phyloP scores from a whole-genome alignment of 306 rosid genomes.

The Dalbergia oliveri region DNA sequence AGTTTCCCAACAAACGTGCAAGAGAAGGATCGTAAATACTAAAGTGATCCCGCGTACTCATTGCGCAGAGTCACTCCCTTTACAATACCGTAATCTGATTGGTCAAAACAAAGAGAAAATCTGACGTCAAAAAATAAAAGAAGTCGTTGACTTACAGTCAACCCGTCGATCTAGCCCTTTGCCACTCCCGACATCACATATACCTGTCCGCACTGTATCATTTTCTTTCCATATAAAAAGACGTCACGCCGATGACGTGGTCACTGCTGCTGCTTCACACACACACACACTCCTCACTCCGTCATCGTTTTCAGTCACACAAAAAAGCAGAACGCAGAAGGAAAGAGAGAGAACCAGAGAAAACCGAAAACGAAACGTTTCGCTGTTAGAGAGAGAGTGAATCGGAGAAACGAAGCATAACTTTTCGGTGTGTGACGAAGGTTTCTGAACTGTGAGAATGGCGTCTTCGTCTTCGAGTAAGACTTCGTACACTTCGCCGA shows the following conservation, averaged over 20 bases:
- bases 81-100: not conserved
- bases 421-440: not conserved
- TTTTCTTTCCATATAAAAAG: not conserved
- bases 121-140: too few species aligned
- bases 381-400: too few species aligned
- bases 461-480: constrained; percentile 52
- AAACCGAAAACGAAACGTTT: too few species aligned
- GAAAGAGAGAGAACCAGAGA: not conserved
- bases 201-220: constrained; percentile 26
- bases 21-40: constrained; percentile 10
- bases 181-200: constrained; percentile 13
- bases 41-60: constrained; percentile 23
- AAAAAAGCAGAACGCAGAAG: not conserved
- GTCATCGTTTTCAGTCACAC: not conserved
- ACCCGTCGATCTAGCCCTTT: not conserved
- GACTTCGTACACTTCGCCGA: constrained; percentile 43
- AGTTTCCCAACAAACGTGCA: constrained; percentile 15
- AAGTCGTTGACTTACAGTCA: not conserved
- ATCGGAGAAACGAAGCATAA: not conserved
- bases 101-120: not conserved
- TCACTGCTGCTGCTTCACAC: too few species aligned
- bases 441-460: constrained; percentile 49
- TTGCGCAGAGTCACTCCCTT: not conserved
- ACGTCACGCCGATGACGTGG: not conserved
- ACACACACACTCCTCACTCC: not conserved